Evolutionary conservation across 2,329 filamentous ascomycete genomes (phyloP).

Genomic region (Botrytis galanthina): DNA sequence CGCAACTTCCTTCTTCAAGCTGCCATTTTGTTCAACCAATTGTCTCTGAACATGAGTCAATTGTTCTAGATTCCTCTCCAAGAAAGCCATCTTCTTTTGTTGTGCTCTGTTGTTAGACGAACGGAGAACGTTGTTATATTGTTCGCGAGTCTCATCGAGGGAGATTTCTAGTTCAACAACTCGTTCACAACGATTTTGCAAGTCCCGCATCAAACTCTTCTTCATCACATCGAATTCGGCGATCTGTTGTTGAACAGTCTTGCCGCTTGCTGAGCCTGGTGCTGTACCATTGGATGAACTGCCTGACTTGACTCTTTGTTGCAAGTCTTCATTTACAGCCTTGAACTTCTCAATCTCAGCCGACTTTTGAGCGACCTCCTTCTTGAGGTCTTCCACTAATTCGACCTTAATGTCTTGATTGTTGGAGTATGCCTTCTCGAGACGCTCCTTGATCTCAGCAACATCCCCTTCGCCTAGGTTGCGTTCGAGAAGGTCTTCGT

Average conservation of each 20-base stretch:
- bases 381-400: conserved; percentile 73
- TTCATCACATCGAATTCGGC: conserved; percentile 99
- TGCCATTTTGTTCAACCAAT: conserved; percentile 95
- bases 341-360: conserved; percentile 82
- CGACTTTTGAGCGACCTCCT: conserved; percentile 71
- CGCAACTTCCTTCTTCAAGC: conserved; percentile 97
- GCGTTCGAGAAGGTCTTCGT: conserved; percentile 76
- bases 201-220: conserved; percentile 97
- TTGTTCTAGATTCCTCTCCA: conserved; percentile 97
- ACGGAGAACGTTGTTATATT: conserved; percentile 97
- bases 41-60: conserved; percentile 96
- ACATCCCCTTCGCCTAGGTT: conserved; percentile 77
- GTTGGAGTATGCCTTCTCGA: conserved; percentile 74
- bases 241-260: conserved; percentile 96
- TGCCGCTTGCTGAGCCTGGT: conserved; percentile 66
- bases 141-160: conserved; percentile 93
- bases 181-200: conserved; percentile 96
- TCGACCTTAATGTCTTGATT: conserved; percentile 72
- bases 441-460: conserved; percentile 76
- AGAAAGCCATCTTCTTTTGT: conserved; percentile 99
- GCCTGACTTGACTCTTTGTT: conserved; percentile 67
- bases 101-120: conserved; percentile 97
- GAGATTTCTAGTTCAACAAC: conserved; percentile 98
- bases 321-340: conserved; percentile 75
- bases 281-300: conserved; percentile 57